Evolutionary conservation across 345 rosid genomes (phyloP).

Genomic region (Alliaria petiolata): DNA sequence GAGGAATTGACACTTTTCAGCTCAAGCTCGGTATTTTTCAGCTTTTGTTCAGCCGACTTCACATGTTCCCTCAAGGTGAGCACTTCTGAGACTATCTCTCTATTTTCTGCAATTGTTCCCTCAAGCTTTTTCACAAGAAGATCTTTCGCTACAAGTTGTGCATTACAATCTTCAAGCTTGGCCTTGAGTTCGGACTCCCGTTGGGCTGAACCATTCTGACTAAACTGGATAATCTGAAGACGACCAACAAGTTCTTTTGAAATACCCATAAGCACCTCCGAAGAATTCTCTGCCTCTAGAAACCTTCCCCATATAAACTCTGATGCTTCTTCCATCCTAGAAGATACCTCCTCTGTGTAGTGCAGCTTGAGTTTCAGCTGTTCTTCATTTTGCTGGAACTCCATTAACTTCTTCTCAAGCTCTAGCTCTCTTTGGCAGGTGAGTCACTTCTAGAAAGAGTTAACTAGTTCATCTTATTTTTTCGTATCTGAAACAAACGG

Average conservation of each 20-base stretch:
- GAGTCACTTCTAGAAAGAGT: too few relatives aligned
- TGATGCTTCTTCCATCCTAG: constrained; percentile 95
- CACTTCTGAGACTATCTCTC: constrained; percentile 46
- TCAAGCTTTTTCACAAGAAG: constrained; percentile 50
- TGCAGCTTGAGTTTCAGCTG: constrained; percentile 77
- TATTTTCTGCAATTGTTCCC: constrained; percentile 38
- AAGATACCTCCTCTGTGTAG: constrained; percentile 67
- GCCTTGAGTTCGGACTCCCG: constrained; percentile 58
- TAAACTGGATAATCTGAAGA: constrained; percentile 66
- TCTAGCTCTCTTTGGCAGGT: constrained; percentile 75
- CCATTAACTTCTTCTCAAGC: constrained; percentile 64
- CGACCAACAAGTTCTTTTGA: constrained; percentile 70
- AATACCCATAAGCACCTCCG: constrained; percentile 80
- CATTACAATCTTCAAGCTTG: constrained; percentile 44
- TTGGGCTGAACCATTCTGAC: constrained; percentile 51
- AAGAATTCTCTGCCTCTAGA: constrained; percentile 86
- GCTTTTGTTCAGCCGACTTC: constrained; percentile 56
- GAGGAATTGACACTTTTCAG: constrained; percentile 45
- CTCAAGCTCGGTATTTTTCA: constrained; percentile 44
- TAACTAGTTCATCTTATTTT: too few relatives aligned
- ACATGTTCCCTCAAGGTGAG: constrained; percentile 46
- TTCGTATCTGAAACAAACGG: too few relatives aligned
- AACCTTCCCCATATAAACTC: constrained; percentile 93
- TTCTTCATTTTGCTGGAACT: constrained; percentile 62
- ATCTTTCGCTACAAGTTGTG: constrained; percentile 50